Conservation (phyloP, 2,329 filamentous ascomycete species). For the Pestalotiopsis sp. region DNA sequence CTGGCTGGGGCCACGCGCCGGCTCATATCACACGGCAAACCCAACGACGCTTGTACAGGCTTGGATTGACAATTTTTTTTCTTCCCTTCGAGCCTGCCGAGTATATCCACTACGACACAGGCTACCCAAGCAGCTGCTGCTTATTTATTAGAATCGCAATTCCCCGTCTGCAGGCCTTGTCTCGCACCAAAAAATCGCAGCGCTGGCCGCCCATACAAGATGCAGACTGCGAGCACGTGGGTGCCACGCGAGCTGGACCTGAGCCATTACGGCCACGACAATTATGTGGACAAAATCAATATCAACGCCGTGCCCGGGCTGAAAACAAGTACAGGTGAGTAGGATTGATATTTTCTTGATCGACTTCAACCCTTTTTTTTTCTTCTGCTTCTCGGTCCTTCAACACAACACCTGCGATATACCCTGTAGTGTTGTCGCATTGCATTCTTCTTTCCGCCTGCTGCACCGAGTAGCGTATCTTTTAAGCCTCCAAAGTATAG, state of each 20-base stretch:
- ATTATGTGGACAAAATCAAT: constrained; percentile 57
- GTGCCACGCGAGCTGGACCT: constrained; percentile 34
- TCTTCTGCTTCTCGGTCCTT: constrained; percentile 15
- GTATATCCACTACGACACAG: background rate
- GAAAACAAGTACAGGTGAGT: constrained; percentile 63
- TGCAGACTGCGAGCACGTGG: constrained; percentile 36
- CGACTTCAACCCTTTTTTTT: background rate
- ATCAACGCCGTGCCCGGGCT: constrained; percentile 60
- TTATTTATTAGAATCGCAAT: constrained; percentile 1
- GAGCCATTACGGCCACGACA: constrained; percentile 36
- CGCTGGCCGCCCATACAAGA: constrained; percentile 29
- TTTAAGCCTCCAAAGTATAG: constrained; percentile 4
- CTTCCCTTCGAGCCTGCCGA: background rate
- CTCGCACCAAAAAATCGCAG: constrained; percentile 4
- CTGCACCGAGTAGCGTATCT: background rate
- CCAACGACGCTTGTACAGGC: constrained; percentile 1
- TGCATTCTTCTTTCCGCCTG: constrained; percentile 10
- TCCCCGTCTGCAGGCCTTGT: constrained; percentile 2
- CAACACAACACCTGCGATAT: constrained; percentile 17
- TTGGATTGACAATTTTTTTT: constrained; percentile 1
- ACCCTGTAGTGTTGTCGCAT: constrained; percentile 20
- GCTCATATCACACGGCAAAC: background rate
- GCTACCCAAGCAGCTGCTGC: constrained; percentile 2
- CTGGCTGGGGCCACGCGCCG: background rate
- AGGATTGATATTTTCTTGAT: background rate